Evolutionary conservation across 345 rosid species (phyloP).

Genomic region (Salix arbutifolia): DNA sequence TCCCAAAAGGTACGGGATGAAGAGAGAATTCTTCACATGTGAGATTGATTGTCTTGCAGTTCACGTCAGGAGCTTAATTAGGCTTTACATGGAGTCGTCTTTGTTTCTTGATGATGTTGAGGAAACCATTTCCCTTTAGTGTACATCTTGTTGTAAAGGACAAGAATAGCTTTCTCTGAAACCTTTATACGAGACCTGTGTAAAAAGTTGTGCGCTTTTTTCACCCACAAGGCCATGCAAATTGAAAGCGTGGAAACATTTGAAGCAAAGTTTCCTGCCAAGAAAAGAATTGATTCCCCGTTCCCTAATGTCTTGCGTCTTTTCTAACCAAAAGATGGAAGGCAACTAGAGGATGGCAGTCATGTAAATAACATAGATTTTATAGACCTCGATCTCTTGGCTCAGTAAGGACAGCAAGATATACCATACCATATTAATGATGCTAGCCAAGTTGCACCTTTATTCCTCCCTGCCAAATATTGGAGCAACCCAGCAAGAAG

Average conservation of each 20-base stretch:
- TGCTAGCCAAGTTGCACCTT: background rate
- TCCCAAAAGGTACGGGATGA: background rate
- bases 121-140: slow-evolving; percentile 22
- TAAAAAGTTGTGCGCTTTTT: slow-evolving; percentile 19
- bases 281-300: slow-evolving; percentile 19
- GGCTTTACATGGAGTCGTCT: slow-evolving; percentile 24
- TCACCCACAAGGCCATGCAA: background rate
- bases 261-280: slow-evolving; percentile 2
- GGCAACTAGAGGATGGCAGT: background rate
- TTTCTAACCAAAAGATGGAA: background rate
- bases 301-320: background rate
- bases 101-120: slow-evolving; percentile 36
- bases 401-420: background rate
- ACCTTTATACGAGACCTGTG: slow-evolving; percentile 4
- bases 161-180: slow-evolving; percentile 14
- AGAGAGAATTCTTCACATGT: slow-evolving; percentile 28
- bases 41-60: slow-evolving; percentile 50
- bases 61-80: slow-evolving; percentile 34
- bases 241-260: slow-evolving; percentile 9
- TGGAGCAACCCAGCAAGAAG: background rate
- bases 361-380: background rate
- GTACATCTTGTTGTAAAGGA: slow-evolving; percentile 19
- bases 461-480: background rate
- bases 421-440: background rate
- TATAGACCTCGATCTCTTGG: no score